A percentile compares a stretch with the other conserved stretches of the same genome.
These are phyloP conservation scores for Volvox carteri DNA, from an alignment of 163 green algal species.

Conservation along the genomic window DNA sequence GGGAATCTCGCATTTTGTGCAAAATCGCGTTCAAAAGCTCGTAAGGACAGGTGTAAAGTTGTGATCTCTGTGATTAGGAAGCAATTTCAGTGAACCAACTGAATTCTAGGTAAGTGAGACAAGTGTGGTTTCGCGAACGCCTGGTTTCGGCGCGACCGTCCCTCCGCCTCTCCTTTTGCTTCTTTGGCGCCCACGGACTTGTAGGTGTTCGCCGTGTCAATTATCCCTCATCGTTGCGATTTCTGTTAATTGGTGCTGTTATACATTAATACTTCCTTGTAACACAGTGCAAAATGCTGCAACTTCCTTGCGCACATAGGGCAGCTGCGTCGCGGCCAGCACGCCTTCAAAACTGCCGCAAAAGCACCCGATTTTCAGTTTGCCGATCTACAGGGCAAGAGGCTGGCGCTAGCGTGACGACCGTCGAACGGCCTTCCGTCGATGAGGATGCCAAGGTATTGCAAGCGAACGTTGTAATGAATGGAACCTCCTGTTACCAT, in stretches of 20 bases:
- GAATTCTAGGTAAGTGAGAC: too few relatives aligned
- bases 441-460: conserved; percentile 29
- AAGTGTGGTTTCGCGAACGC: too few relatives aligned
- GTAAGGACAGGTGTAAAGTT: too few relatives aligned
- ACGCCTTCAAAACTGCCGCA: background rate
- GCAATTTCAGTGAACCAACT: too few relatives aligned
- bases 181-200: background rate
- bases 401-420: background rate
- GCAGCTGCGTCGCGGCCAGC: background rate
- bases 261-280: background rate
- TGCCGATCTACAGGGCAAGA: conserved; percentile 20
- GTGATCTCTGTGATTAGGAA: too few relatives aligned
- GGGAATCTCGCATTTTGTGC: too few relatives aligned
- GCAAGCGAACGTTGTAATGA: background rate
- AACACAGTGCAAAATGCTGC: background rate
- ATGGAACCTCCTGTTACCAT: background rate
- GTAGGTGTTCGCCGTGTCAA: too few relatives aligned
- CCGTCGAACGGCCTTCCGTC: background rate
- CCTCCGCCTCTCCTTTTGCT: conserved; percentile 6
- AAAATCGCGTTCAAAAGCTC: too few relatives aligned
- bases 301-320: background rate
- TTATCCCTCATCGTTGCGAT: background rate
- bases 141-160: background rate
- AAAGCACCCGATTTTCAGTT: background rate
- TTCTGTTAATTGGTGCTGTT: background rate